phyloP scores from a whole-genome alignment of 2,329 filamentous ascomycete genomes.

The Raffaelea ambrosiae region DNA sequence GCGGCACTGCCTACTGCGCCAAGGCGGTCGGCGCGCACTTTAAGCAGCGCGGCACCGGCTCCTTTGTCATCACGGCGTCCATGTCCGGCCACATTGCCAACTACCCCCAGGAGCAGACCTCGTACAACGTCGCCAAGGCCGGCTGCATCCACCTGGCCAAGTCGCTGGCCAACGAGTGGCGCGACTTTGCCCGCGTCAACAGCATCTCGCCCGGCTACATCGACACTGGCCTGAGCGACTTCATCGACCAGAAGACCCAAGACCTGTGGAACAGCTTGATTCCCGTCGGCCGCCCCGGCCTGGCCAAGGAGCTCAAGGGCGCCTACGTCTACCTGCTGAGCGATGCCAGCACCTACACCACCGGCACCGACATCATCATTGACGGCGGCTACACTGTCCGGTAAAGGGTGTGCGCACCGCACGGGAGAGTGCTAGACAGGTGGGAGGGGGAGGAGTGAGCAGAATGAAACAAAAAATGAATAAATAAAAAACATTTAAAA shows the following conservation, averaged over 20 bases:
- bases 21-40: conserved; percentile 57
- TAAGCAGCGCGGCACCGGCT: conserved; percentile 53
- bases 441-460: neutral
- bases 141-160: conserved; percentile 52
- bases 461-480: neutral
- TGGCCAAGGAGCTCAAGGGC: conserved; percentile 69
- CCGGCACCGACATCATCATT: conserved; percentile 1
- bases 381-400: conserved; percentile 65
- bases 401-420: conserved; percentile 6
- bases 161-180: conserved; percentile 72
- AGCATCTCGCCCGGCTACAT: conserved; percentile 70
- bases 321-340: conserved; percentile 60
- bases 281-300: conserved; percentile 72
- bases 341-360: conserved; percentile 38
- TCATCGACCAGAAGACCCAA: conserved; percentile 58
- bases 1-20: conserved; percentile 72
- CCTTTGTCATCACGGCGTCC: conserved; percentile 69
- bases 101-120: conserved; percentile 64
- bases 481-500: neutral
- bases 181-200: conserved; percentile 65
- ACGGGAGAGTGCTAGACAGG: neutral
- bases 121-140: conserved; percentile 67
- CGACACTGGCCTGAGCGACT: conserved; percentile 61
- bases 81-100: conserved; percentile 76
- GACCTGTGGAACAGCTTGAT: conserved; percentile 70